Evolutionary conservation across 2,329 filamentous ascomycete species (phyloP), one percentile per base, ranked within the genome.

Genomic region (Tothia fuscella): DNA sequence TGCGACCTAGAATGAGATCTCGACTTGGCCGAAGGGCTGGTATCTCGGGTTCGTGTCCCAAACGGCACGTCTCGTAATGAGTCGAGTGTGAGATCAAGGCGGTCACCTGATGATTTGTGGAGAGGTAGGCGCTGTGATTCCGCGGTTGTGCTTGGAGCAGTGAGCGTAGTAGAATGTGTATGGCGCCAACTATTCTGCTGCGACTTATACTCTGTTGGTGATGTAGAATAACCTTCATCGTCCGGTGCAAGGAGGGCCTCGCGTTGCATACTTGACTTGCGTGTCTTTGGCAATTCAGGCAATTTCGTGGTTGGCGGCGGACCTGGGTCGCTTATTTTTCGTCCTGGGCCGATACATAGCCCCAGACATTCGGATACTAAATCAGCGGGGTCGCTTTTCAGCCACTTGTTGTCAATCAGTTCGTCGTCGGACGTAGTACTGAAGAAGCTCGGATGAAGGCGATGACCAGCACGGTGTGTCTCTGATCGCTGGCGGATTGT

Each of bases 361-460:
- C 73, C 75, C 66, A 86, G 80, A 49, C 85, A 91, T 49, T 85
- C 78, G 2, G 82, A 80, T 1, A 88, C 80, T 2, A 91, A 78
- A 56, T 89, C 84, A 1, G 82, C 76, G 6, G 83, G 77, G 49
- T 88, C 82, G 50, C 79, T 82, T 50, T 82, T 85, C 52, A 85
- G 74, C 80, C 81, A 91, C 39, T 83, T 76, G 31, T 80, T 78
- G 52, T 91, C 83, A 1, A 71, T 78, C 54, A 87, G 74, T 56
- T 91, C 84, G 2, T 84, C 82, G 47, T 91, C 84, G 36, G 84
- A 71, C 0, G 83, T 89, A 33, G 83, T 69, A 28, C 72, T 80
- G 55, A 84, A 88, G 58, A 91, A 89, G 57, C 88, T 88, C n/a
- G 83, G 80, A 55, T 91, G 84, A 13, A 91, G 62, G 5, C 85